Evolutionary conservation across 2,329 filamentous ascomycete species (phyloP), one percentile per base, ranked within the genome.

Genomic region (Periconia macrospinosa): DNA sequence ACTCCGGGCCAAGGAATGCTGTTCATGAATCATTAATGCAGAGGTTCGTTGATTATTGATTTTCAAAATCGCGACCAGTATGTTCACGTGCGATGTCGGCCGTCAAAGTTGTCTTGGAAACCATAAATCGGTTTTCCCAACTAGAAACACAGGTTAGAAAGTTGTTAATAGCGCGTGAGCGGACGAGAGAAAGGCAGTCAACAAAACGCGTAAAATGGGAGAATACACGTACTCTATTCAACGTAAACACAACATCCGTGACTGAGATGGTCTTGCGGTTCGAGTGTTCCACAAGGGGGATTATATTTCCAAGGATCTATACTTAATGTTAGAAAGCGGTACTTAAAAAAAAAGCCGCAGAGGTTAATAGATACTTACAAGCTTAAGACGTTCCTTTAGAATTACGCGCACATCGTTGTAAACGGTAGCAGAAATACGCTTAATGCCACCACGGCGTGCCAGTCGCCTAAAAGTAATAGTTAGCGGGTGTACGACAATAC

Each of bases 381-480:
- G 1, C 15, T 54, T 49, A 2, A 92, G 72, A 0, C 79, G 76
- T 0, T 62, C 55, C 19, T 79, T 83, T 1, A 92, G 49, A 0
- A 78, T 83, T 0, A 3, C 17, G 0, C 90, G 78, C 0, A 80
- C 70, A 0, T 89, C 86, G 0, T 85, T 78, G 62, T 92, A 92
- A 2, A 92, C 86, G 0, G 44, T 59, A 0, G 68, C 81, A 0
- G 86, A 87, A 9, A 92, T 91, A 0, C 89, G 79, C 68, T 92
- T 92, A 0, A 93, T 86, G 0, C 90, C 90, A 1, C 89, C 90
- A 7, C 90, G 85, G 6, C 90, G 83, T 1, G 90, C 90, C 0
- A 93, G 74, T 41, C 89, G 86, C 60, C 88, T 72, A 33, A 7
- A 30, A 27, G 9, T 33, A 3, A 9, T 40, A 3, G 41, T 68